Conservation (phyloP, 768 basidiomycete species). For the Tephrocybe sp. region DNA sequence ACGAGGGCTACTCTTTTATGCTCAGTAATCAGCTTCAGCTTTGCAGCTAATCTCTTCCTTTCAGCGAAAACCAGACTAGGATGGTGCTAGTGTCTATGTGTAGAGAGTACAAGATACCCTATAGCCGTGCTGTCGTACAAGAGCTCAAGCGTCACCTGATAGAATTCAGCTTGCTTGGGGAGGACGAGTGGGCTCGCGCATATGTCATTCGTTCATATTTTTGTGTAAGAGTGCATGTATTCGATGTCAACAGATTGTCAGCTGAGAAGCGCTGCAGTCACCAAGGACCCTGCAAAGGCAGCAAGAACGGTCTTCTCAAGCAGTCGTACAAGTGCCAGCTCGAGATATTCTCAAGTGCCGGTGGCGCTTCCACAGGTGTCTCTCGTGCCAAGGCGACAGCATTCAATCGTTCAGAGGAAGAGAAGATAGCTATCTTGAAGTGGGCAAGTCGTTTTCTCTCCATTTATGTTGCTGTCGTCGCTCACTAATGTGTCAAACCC, state of each 20-base stretch:
- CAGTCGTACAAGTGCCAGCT: no score
- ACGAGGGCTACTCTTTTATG: no score
- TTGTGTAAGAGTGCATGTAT: background rate
- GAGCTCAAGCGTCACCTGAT: no score
- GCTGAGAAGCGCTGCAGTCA: slow-evolving; percentile 3
- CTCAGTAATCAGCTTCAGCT: no score
- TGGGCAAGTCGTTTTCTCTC: background rate
- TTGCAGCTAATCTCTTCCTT: no score
- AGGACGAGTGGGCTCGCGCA: no score
- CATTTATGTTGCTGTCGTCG: background rate
- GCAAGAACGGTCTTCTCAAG: background rate
- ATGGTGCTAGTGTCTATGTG: background rate
- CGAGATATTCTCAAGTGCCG: background rate
- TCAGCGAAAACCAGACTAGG: no score
- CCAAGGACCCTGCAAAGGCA: background rate
- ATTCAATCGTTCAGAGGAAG: no score
- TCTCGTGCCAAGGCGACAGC: background rate
- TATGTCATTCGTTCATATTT: background rate
- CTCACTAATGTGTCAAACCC: background rate
- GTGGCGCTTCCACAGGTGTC: background rate
- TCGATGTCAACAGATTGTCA: background rate
- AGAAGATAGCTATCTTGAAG: no score
- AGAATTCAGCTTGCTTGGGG: no score
- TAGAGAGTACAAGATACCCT: no score
- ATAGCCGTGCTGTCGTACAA: no score